These are phyloP conservation scores for Peziza echinospora DNA, from an alignment of 495 filamentous ascomycete species.

Conservation along the genomic window DNA sequence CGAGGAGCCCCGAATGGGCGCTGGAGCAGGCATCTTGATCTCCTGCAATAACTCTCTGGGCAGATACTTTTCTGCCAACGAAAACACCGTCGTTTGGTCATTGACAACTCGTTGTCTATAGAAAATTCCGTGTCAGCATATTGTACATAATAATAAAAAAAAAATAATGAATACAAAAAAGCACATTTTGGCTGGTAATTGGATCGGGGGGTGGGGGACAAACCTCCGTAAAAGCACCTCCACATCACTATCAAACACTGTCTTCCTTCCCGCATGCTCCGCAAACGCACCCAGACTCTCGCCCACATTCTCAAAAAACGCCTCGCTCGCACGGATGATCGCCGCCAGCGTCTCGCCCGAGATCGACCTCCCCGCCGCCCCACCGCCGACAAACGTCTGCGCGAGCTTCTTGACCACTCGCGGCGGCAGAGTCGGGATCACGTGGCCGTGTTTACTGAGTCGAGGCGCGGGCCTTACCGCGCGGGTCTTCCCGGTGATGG, in stretches of 20 bases:
- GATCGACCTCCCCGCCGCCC: conserved; percentile 35
- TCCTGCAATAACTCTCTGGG: conserved; percentile 66
- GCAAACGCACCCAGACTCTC: conserved; percentile 63
- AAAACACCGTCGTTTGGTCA: conserved; percentile 51
- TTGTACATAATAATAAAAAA: not conserved
- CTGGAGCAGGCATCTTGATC: conserved; percentile 38
- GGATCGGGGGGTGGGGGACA: conserved; percentile 20
- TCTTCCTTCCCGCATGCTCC: conserved; percentile 59
- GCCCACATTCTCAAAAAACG: conserved; percentile 71
- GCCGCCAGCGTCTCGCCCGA: conserved; percentile 47
- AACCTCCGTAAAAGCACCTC: conserved; percentile 63
- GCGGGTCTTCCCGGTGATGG: conserved; percentile 20
- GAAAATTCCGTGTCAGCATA: conserved; percentile 1
- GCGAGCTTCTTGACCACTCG: conserved; percentile 55
- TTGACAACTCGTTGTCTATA: conserved; percentile 58
- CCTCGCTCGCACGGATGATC: conserved; percentile 59
- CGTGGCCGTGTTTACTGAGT: conserved; percentile 50
- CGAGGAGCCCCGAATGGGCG: not conserved
- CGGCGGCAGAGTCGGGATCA: conserved; percentile 50
- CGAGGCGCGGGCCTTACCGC: conserved; percentile 34
- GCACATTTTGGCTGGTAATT: conserved; percentile 21
- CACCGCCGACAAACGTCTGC: conserved; percentile 37
- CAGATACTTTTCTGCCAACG: conserved; percentile 58
- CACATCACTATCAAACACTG: conserved; percentile 68
- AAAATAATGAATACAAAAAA: not conserved